Percentiles rank a stretch among this genome's conserved stretches.
phyloP scores from a whole-genome alignment of 1,284 basidiomycete genomes.

The Trichosporon sp. region DNA sequence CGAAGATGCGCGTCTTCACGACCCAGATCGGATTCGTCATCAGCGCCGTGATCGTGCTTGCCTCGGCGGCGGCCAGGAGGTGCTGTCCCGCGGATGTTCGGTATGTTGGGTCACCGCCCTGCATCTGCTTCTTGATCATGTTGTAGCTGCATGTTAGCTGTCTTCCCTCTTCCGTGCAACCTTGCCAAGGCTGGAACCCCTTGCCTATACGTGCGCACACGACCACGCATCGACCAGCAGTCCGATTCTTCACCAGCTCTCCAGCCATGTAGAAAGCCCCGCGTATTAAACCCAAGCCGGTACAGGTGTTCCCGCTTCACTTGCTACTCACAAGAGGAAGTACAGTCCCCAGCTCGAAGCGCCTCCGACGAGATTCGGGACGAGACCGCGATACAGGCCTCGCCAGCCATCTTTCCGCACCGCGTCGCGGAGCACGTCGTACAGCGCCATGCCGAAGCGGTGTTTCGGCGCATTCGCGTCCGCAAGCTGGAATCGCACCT shows the following conservation, averaged over 20 bases:
- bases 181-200: too few species aligned
- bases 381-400: slow-evolving; percentile 88
- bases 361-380: slow-evolving; percentile 91
- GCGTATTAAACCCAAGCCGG: too few species aligned
- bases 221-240: neutral
- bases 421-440: slow-evolving; percentile 72
- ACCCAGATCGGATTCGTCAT: slow-evolving; percentile 99
- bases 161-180: too few species aligned
- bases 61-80: slow-evolving; percentile 88
- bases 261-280: too few species aligned
- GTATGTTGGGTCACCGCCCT: slow-evolving; percentile 53
- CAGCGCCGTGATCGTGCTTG: slow-evolving; percentile 89
- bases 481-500: slow-evolving; percentile 92
- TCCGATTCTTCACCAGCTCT: too few species aligned
- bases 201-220: neutral
- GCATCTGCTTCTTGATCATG: slow-evolving; percentile 77
- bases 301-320: too few species aligned
- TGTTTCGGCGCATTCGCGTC: slow-evolving; percentile 62
- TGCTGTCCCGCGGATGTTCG: slow-evolving; percentile 74
- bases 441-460: slow-evolving; percentile 76
- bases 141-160: slow-evolving; percentile 70
- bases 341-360: slow-evolving; percentile 98
- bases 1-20: slow-evolving; percentile 96
- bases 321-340: slow-evolving; percentile 82
- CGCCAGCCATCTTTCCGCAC: slow-evolving; percentile 74